These are phyloP conservation scores for Gaertneriomyces semiglobifer DNA, from an alignment of 192 early-diverging fungal species.

Conservation along the genomic window DNA sequence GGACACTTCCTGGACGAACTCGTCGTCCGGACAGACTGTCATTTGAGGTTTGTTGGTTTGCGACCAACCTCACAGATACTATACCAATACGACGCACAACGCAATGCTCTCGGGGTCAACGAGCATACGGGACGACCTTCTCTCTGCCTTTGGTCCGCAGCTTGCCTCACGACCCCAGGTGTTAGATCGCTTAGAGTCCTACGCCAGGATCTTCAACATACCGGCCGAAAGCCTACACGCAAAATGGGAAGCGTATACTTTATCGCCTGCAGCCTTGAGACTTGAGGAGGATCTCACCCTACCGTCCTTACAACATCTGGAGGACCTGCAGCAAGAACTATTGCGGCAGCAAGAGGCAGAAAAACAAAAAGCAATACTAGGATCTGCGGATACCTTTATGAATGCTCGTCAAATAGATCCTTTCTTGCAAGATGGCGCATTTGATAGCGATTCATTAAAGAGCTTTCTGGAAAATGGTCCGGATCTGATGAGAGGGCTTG, in stretches of 20 bases:
- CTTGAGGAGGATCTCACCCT: slow-evolving; percentile 19
- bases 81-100: neutral
- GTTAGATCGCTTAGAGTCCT: slow-evolving; percentile 21
- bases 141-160: slow-evolving; percentile 26
- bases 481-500: slow-evolving; percentile 5
- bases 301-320: slow-evolving; percentile 29
- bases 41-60: no score
- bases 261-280: slow-evolving; percentile 12
- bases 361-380: slow-evolving; percentile 27
- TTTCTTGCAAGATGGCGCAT: slow-evolving; percentile 16
- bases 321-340: slow-evolving; percentile 24
- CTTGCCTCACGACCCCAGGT: slow-evolving; percentile 19
- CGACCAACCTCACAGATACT: neutral
- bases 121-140: slow-evolving; percentile 10
- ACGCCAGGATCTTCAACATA: slow-evolving; percentile 23
- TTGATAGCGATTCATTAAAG: slow-evolving; percentile 14
- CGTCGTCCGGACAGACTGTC: no score
- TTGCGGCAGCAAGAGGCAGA: slow-evolving; percentile 17
- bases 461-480: slow-evolving; percentile 13
- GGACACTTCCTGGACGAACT: no score
- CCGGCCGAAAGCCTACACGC: slow-evolving; percentile 39
- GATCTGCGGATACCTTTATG: slow-evolving; percentile 13
- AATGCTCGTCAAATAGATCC: slow-evolving; percentile 17
- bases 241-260: slow-evolving; percentile 49
- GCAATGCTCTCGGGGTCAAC: slow-evolving; percentile 13